Conservation (phyloP, 1,284 basidiomycete species). For the Takashimella koratensis region DNA sequence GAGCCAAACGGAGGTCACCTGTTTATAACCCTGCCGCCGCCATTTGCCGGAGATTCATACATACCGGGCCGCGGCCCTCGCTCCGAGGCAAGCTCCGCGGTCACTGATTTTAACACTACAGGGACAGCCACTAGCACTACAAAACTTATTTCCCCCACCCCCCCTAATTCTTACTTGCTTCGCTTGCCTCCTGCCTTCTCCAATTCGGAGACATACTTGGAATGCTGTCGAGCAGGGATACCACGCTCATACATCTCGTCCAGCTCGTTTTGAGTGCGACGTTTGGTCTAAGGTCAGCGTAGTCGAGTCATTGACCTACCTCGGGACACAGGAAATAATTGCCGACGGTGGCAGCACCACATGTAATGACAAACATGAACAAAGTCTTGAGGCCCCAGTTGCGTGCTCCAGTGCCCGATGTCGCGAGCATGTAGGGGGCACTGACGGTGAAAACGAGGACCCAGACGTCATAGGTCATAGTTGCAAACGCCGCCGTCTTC, state of each 20-base stretch:
- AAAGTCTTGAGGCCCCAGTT: slow-evolving; percentile 14
- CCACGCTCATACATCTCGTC: slow-evolving; percentile 17
- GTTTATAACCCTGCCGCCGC: too few relatives aligned
- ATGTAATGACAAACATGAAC: slow-evolving; percentile 7
- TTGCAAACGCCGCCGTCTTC: slow-evolving; percentile 9
- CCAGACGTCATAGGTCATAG: slow-evolving; percentile 6
- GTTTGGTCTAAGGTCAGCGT: slow-evolving; percentile 2
- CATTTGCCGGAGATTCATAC: too few relatives aligned
- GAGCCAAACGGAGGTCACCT: too few relatives aligned
- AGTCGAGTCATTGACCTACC: not conserved
- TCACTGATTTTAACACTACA: too few relatives aligned
- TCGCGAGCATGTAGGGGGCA: slow-evolving; percentile 8
- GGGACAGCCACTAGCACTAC: too few relatives aligned
- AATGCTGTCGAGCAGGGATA: slow-evolving; percentile 13
- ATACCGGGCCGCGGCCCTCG: too few relatives aligned
- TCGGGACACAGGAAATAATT: slow-evolving; percentile 9
- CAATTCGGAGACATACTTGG: slow-evolving; percentile 5
- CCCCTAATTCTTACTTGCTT: too few relatives aligned
- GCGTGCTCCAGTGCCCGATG: slow-evolving; percentile 3
- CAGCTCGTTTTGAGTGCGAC: slow-evolving; percentile 13
- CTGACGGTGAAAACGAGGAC: slow-evolving; percentile 9
- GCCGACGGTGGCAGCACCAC: slow-evolving; percentile 4
- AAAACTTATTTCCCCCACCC: too few relatives aligned
- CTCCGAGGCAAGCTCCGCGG: too few relatives aligned
- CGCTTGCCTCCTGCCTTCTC: not conserved